A percentile compares a stretch with the other conserved stretches of the same genome.
Conservation (phyloP, 768 basidiomycete species). For the Rubroboletus pulcherrimus region DNA sequence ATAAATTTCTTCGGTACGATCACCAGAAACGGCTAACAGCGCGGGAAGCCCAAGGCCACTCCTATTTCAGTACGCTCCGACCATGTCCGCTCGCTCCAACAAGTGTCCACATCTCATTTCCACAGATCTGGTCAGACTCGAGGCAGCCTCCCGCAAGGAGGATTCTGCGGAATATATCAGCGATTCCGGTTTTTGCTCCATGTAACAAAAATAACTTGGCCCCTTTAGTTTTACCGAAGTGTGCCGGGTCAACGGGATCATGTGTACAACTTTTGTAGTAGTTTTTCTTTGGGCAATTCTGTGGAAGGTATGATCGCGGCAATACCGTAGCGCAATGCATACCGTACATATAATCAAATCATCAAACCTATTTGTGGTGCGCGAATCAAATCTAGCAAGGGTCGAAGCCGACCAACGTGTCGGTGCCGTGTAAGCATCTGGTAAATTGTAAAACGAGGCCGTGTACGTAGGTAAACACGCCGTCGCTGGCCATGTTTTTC, state of each 20-base stretch:
- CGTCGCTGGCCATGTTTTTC: conserved; percentile 15
- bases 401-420: conserved; percentile 26
- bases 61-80: conserved; percentile 54
- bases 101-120: conserved; percentile 21
- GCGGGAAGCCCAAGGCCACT: conserved; percentile 60
- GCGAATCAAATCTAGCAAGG: conserved; percentile 15
- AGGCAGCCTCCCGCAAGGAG: conserved; percentile 40
- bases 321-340: conserved; percentile 9
- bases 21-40: conserved; percentile 67
- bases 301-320: conserved; percentile 11
- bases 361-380: conserved; percentile 3
- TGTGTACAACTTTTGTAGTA: conserved; percentile 3
- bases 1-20: conserved; percentile 64
- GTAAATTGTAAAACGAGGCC: conserved; percentile 25
- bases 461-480: conserved; percentile 26
- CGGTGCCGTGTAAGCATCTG: conserved; percentile 13
- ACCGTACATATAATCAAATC: conserved; percentile 12
- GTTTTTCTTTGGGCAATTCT: conserved; percentile 9
- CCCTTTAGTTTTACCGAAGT: neutral
- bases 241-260: conserved; percentile 3
- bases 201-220: conserved; percentile 11
- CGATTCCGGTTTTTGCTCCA: conserved; percentile 49
- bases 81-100: conserved; percentile 18
- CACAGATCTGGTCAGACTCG: conserved; percentile 46
- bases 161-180: conserved; percentile 41